phyloP scores from a whole-genome alignment of 768 basidiomycete species.

The Pilatotrama ljubarskyi region DNA sequence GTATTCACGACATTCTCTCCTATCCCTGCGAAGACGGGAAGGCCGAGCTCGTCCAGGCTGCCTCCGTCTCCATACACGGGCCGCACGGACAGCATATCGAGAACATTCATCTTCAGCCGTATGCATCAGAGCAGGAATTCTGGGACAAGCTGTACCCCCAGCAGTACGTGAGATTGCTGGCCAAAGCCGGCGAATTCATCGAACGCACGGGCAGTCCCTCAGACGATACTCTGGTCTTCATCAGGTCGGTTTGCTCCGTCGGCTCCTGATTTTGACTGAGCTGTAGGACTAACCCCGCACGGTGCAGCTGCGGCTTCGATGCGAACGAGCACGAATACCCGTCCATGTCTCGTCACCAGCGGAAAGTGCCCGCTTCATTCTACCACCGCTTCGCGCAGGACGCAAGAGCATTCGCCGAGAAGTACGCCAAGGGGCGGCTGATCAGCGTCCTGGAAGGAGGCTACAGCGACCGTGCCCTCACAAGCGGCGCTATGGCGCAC shows the following conservation, averaged over 20 bases:
- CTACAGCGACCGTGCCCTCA: conserved; percentile 87
- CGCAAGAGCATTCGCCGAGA: conserved; percentile 60
- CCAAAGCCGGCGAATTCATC: conserved; percentile 71
- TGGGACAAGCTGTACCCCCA: conserved; percentile 70
- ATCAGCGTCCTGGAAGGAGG: conserved; percentile 95
- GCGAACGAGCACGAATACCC: conserved; percentile 89
- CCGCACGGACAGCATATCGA: conserved; percentile 87
- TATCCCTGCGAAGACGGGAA: conserved; percentile 96
- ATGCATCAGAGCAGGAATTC: conserved; percentile 71
- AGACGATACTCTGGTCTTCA: conserved; percentile 77
- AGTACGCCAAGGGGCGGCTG: conserved; percentile 65
- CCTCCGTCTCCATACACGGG: conserved; percentile 77
- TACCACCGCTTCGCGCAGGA: conserved; percentile 83
- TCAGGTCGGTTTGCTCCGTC: conserved; percentile 60
- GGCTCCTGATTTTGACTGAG: too few relatives aligned
- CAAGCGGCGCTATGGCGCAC: conserved; percentile 82
- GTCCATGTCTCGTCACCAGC: conserved; percentile 89
- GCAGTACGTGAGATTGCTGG: conserved; percentile 60
- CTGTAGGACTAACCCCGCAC: not conserved
- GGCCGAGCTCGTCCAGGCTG: conserved; percentile 74
- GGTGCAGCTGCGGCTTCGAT: conserved; percentile 84
- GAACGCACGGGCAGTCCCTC: conserved; percentile 61
- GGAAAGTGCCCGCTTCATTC: conserved; percentile 87
- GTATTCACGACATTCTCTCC: conserved; percentile 90
- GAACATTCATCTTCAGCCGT: conserved; percentile 81